These are phyloP conservation scores for Leccinum disarticulatum DNA, from an alignment of 768 basidiomycete species.

Conservation along the genomic window DNA sequence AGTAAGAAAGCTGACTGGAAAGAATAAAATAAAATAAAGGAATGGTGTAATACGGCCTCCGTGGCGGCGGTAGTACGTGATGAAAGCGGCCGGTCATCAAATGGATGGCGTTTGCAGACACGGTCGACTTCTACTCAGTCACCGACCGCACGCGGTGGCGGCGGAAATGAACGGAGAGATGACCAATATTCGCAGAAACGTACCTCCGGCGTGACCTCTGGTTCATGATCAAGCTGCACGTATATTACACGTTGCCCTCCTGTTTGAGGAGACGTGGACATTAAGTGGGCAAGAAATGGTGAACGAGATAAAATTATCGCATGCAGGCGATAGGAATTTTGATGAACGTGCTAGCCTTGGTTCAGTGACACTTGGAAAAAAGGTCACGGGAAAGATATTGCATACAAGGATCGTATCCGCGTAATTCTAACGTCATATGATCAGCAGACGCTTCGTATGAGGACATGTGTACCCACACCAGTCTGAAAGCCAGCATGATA, in stretches of 20 bases:
- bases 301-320: slow-evolving; percentile 86
- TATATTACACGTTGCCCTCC: slow-evolving; percentile 68
- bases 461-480: slow-evolving; percentile 55
- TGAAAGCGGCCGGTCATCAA: slow-evolving; percentile 16
- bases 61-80: slow-evolving; percentile 16
- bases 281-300: slow-evolving; percentile 83
- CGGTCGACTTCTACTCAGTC: slow-evolving; percentile 18
- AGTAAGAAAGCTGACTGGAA: not conserved
- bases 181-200: slow-evolving; percentile 30
- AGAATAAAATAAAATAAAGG: slow-evolving; percentile 7
- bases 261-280: slow-evolving; percentile 75
- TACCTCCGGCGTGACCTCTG: slow-evolving; percentile 84
- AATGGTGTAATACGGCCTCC: slow-evolving; percentile 24
- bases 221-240: slow-evolving; percentile 74
- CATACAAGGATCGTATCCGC: slow-evolving; percentile 78
- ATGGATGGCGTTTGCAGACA: slow-evolving; percentile 19
- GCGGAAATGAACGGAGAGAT: slow-evolving; percentile 31
- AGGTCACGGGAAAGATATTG: slow-evolving; percentile 14
- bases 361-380: slow-evolving; percentile 13
- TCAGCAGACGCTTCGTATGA: slow-evolving; percentile 5
- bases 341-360: slow-evolving; percentile 61
- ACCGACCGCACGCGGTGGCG: slow-evolving; percentile 28
- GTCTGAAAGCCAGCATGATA: slow-evolving; percentile 80
- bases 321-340: slow-evolving; percentile 75
- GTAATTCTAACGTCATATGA: slow-evolving; percentile 58